A percentile compares a stretch with the other conserved stretches of the same genome.
These are phyloP conservation scores for Ophiobolus disseminans DNA, from an alignment of 2,329 filamentous ascomycete genomes.

Conservation along the genomic window DNA sequence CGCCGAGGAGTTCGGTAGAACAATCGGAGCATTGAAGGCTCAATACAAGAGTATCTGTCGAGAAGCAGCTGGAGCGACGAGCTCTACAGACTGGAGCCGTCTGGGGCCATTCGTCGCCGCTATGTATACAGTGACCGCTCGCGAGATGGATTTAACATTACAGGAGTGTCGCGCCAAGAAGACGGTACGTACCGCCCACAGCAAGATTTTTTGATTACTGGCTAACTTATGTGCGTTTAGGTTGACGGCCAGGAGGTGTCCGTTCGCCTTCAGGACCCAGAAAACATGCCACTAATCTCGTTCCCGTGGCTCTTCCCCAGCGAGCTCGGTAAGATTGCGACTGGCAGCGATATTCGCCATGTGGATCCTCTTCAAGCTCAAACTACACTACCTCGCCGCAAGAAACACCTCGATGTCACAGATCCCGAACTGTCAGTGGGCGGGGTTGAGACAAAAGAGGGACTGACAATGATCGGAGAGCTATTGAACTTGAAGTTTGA, in stretches of 20 bases:
- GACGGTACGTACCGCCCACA: too few relatives aligned
- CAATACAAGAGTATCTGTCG: conserved; percentile 73
- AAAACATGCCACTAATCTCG: conserved; percentile 81
- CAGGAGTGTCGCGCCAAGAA: conserved; percentile 55
- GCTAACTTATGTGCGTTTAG: too few relatives aligned
- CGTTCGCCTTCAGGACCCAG: conserved; percentile 50
- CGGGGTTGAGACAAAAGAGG: conserved; percentile 40
- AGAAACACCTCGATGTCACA: conserved; percentile 10
- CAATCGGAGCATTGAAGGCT: conserved; percentile 70
- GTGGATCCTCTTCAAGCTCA: neutral
- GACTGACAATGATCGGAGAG: conserved; percentile 45
- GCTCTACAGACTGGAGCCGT: conserved; percentile 46
- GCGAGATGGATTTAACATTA: conserved; percentile 69
- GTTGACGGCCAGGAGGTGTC: conserved; percentile 50
- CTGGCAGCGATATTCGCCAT: conserved; percentile 24
- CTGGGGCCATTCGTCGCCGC: conserved; percentile 79
- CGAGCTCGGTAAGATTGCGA: conserved; percentile 74
- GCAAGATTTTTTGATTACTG: too few relatives aligned
- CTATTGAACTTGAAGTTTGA: conserved; percentile 41
- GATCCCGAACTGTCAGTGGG: conserved; percentile 10
- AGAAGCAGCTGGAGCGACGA: conserved; percentile 62
- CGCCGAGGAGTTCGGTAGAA: conserved; percentile 78
- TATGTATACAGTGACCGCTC: conserved; percentile 84
- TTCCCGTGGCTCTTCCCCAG: conserved; percentile 91
- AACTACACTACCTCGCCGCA: conserved; percentile 3